Percentiles rank a stretch among this genome's conserved stretches.
phyloP scores from a whole-genome alignment of 768 basidiomycete species.

The Rhodotorula sphaerocarpa region DNA sequence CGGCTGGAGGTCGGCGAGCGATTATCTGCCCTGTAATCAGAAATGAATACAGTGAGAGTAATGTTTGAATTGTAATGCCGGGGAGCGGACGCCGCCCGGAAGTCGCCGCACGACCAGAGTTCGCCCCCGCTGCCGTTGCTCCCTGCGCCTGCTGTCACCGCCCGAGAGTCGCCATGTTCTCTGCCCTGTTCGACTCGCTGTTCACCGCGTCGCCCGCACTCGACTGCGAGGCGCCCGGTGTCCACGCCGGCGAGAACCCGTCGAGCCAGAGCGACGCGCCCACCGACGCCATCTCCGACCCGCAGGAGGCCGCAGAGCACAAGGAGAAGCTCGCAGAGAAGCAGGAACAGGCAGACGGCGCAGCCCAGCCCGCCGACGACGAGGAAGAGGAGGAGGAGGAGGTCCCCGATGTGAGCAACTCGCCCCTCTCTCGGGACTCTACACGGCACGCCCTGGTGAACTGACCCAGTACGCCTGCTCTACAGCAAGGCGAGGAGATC shows the following conservation, averaged over 20 bases:
- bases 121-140: no score
- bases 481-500: slow-evolving; percentile 28
- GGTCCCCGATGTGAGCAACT: slow-evolving; percentile 6
- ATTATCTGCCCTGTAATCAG: no score
- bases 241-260: slow-evolving; percentile 8
- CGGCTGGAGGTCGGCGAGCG: no score
- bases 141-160: no score
- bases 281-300: slow-evolving; percentile 5
- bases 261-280: background rate
- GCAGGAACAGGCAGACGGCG: slow-evolving; percentile 2
- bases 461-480: background rate
- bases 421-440: background rate
- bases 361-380: background rate
- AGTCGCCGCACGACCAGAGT: no score
- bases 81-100: no score
- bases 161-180: slow-evolving; percentile 3
- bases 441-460: no score
- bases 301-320: slow-evolving; percentile 2
- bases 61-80: no score
- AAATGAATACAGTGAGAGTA: no score
- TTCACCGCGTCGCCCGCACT: slow-evolving; percentile 1
- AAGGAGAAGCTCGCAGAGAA: slow-evolving; percentile 4
- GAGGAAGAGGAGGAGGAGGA: slow-evolving; percentile 29
- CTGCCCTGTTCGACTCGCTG: slow-evolving; percentile 11
- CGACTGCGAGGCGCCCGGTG: background rate